Base-by-base conservation (phyloP, 345 rosid species). In the Hibiscus tridactylites region DNA sequence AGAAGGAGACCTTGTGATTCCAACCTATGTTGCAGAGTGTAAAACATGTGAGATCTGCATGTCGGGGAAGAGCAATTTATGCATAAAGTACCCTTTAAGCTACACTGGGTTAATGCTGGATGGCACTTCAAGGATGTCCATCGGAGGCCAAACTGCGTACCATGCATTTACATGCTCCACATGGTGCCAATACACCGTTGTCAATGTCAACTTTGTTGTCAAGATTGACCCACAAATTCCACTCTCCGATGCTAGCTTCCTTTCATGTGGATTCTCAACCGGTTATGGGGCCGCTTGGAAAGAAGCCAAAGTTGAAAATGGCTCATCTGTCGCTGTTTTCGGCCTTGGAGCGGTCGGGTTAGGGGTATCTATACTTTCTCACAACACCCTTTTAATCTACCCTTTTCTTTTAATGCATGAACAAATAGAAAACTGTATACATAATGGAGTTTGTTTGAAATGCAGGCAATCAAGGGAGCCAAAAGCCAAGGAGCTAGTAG, bases 321-420 rank as follows among this genome's bases (percentile, higher is more conserved):
- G 91, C 56, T 86, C 97, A 19, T 80, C 73, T 33, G 87, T 90
- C 0, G 91, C 88, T 63, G 83, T 88, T 66, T 76, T 91, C 5
- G 97, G 96, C 47, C 87, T 91, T 42, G 97, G 95, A 62, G 85
- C 88, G 10, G 95, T 89, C 57, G 92, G 95, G 21, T 83, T 89
- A 24, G 90, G 92, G 76, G 91, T 83, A 80, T 49, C 12, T n/a
- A 69, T 69, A 29, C 12, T 56, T 29, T 13, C 24, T 0, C 24
- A 21, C 24, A 21, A 21, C 24, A 21, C 24, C 24, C 24, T 21
- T 21, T 21, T 57, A 57, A 11, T 54, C 26, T 52, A 52, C 9
- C 17, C 15, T 28, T 21, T 21, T 21, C 24, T 21, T 21, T 21
- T 21, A 21, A 21, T 21, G 24, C 24, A 21, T 0, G 24, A 21